Base-by-base conservation (phyloP, 805 yeast genomes). In the Lachancea waltii region DNA sequence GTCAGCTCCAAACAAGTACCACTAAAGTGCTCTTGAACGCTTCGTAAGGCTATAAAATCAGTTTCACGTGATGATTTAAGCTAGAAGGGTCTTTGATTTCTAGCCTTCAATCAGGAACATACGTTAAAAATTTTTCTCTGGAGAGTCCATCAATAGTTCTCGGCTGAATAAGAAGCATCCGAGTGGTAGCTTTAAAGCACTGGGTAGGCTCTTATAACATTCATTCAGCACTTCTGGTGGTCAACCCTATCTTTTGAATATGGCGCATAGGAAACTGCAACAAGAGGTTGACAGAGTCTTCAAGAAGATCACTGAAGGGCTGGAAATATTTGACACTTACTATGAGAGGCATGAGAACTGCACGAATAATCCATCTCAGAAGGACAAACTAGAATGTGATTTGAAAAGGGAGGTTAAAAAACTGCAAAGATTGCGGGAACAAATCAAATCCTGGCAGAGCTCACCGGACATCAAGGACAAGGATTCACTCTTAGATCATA, bases 391-490 rank as follows among this genome's bases (percentile, higher is more conserved):
- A 43, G 98, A 90, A 58, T 75, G 80, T 45, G 98, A 90, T 57
- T 68, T 90, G 58, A 90, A 92, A 66, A 82, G 94, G 57, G 98
- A 90, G 62, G 90, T 92, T 63, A 90, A 90, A 63, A 90, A 89
- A 60, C 70, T 90, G 39, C 97, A 92, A 58, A 75, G 96, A 57
- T 75, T 83, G 47, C 75, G 98, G 60, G 97, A 90, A 62, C 97
- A 87, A 67, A 84, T 90, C 54, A 92, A 90, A 63, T 83, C 85
- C 44, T 90, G 98, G 98, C 72, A 87, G 60, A 77, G 92, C 33
- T 86, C 92, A 44, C 83, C 81, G 44, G 94, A 89, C 40, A 85
- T 90, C 40, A 87, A 92, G 58, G 94, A 90, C 53, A 94, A 89
- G 60, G 87, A 84, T 54, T 72, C 81, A 13, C 68, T 85, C 44